phyloP scores from a whole-genome alignment of 768 basidiomycete species.

The Exidia glandulosa region DNA sequence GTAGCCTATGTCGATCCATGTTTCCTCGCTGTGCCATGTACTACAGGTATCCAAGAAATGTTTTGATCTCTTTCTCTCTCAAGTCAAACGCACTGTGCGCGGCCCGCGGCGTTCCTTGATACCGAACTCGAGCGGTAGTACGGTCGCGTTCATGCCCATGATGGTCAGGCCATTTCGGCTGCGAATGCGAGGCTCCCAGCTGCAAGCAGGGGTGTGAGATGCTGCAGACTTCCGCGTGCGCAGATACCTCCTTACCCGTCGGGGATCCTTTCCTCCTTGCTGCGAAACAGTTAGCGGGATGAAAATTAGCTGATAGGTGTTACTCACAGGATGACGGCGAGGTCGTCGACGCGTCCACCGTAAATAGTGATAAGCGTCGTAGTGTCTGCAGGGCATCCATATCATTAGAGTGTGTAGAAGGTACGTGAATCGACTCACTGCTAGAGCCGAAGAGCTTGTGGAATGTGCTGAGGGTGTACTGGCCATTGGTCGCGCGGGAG shows the following conservation, averaged over 20 bases:
- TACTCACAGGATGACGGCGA: conserved; percentile 34
- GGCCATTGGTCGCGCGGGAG: conserved; percentile 38
- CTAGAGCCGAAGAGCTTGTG: conserved; percentile 58
- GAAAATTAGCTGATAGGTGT: background rate
- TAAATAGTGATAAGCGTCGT: conserved; percentile 57
- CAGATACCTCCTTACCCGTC: conserved; percentile 19
- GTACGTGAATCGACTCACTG: conserved; percentile 13
- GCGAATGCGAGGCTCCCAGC: conserved; percentile 55
- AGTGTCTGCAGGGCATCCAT: conserved; percentile 27
- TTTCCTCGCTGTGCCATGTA: too few relatives aligned
- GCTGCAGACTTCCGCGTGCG: too few relatives aligned
- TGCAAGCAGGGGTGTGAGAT: background rate
- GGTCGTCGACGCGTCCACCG: conserved; percentile 49
- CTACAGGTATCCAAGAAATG: background rate
- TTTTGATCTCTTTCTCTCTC: background rate
- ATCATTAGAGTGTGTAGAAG: background rate
- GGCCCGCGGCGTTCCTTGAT: background rate
- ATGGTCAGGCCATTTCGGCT: conserved; percentile 50
- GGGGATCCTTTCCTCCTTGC: conserved; percentile 56
- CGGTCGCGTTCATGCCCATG: conserved; percentile 34
- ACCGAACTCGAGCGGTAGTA: background rate
- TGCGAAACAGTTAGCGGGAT: background rate
- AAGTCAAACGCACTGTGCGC: background rate
- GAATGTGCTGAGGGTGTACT: conserved; percentile 36
- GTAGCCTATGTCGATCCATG: too few relatives aligned